Percentiles rank a stretch among this genome's conserved stretches.
phyloP scores from a whole-genome alignment of 257 asterid species.

The Salvia rosmarinus region DNA sequence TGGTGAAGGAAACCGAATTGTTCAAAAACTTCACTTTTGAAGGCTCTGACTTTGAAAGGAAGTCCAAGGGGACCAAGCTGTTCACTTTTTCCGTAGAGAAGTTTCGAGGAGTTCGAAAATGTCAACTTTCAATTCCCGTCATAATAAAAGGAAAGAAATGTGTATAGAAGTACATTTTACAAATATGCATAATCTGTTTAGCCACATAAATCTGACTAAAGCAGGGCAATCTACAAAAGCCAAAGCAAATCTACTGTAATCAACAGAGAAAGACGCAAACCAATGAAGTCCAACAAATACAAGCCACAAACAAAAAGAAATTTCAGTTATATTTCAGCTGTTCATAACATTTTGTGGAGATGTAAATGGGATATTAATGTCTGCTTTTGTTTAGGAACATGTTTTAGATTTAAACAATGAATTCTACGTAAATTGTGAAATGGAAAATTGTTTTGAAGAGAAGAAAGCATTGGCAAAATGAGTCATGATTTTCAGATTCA shows the following conservation, averaged over 20 bases:
- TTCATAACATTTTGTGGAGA: background rate
- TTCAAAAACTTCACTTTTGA: conserved; percentile 3
- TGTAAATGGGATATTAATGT: background rate
- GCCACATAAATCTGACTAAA: background rate
- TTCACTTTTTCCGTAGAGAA: background rate
- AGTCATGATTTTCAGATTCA: background rate
- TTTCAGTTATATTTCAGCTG: background rate
- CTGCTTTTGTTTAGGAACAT: background rate
- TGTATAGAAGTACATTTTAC: background rate
- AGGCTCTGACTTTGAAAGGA: conserved; percentile 10
- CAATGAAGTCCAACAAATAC: conserved; percentile 8
- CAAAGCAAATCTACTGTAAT: background rate
- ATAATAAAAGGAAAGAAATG: background rate
- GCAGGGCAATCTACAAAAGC: background rate
- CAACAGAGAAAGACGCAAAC: background rate
- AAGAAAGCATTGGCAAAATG: conserved; percentile 19
- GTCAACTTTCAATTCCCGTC: background rate
- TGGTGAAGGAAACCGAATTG: background rate
- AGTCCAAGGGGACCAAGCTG: background rate
- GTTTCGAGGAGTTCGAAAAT: conserved; percentile 6
- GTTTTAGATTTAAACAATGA: conserved; percentile 15
- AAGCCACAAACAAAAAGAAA: background rate
- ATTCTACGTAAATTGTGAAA: background rate
- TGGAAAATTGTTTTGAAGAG: conserved; percentile 8
- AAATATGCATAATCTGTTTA: background rate